phyloP scores from a whole-genome alignment of 164 flowering plant genomes.

The Liriodendron chinense region DNA sequence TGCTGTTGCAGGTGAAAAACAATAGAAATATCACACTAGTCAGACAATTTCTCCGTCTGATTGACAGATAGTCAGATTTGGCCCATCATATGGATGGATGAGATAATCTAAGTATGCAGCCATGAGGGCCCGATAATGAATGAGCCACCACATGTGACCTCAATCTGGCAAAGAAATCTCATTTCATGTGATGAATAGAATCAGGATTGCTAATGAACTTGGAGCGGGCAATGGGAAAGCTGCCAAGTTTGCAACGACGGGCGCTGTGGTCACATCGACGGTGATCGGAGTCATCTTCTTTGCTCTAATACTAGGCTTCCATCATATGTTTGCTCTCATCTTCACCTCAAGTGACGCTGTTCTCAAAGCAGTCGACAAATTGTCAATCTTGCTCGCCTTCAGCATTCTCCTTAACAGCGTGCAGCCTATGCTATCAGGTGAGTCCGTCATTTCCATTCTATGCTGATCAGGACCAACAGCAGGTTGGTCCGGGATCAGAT shows the following conservation, averaged over 20 bases:
- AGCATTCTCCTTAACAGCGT: slow-evolving; percentile 60
- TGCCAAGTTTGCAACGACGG: slow-evolving; percentile 54
- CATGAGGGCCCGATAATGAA: too few relatives aligned
- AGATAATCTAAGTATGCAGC: too few relatives aligned
- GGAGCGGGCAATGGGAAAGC: slow-evolving; percentile 62
- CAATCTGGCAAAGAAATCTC: neutral
- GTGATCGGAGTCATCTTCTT: slow-evolving; percentile 46
- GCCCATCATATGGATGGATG: too few relatives aligned
- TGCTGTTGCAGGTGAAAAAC: too few relatives aligned
- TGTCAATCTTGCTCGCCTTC: slow-evolving; percentile 42
- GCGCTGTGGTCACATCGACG: slow-evolving; percentile 36
- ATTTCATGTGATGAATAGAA: slow-evolving; percentile 27
- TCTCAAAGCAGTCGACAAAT: slow-evolving; percentile 28
- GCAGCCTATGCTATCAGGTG: slow-evolving; percentile 68
- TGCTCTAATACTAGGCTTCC: slow-evolving; percentile 29
- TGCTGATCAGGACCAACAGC: neutral
- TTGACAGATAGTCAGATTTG: too few relatives aligned
- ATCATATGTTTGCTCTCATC: slow-evolving; percentile 35
- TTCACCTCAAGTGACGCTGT: slow-evolving; percentile 43
- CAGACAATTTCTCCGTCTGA: too few relatives aligned
- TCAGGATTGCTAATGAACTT: slow-evolving; percentile 63
- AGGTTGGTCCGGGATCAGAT: too few relatives aligned
- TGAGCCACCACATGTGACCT: neutral
- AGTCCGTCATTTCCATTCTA: neutral
- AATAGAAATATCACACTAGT: too few relatives aligned